Conservation (phyloP, 106 monocot genomes). For the Triglochin maritima region DNA sequence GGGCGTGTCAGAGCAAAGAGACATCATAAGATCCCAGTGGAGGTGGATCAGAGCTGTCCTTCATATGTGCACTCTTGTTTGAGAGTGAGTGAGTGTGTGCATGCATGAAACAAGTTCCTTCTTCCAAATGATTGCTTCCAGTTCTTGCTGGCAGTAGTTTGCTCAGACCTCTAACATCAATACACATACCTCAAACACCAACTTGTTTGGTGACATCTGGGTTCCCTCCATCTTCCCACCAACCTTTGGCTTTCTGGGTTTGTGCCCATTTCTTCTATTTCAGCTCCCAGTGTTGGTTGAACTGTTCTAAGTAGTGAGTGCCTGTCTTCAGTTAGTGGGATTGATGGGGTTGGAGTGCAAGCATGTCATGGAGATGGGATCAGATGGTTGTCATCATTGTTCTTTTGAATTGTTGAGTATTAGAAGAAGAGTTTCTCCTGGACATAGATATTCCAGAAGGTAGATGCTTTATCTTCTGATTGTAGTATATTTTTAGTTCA, state of each 20-base stretch:
- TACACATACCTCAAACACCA: neutral
- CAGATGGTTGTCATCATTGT: constrained; percentile 11
- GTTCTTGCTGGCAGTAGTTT: neutral
- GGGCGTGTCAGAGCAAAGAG: no score
- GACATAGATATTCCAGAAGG: no score
- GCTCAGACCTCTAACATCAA: neutral
- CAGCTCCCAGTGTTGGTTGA: neutral
- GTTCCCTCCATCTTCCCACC: no score
- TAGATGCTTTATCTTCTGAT: no score
- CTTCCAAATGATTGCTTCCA: constrained; percentile 6
- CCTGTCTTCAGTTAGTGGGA: neutral
- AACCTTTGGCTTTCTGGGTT: neutral
- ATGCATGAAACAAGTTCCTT: neutral
- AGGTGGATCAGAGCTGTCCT: neutral
- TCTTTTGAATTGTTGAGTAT: constrained; percentile 15
- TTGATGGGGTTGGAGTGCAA: constrained; percentile 23
- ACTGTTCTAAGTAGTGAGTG: no score
- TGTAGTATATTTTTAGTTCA: no score
- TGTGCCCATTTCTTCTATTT: neutral
- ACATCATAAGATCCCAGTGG: no score
- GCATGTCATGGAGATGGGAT: neutral
- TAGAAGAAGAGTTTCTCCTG: neutral
- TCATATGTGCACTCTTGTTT: no score
- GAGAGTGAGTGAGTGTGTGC: neutral
- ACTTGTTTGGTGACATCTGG: neutral